Evolutionary conservation across 805 yeast genomes (phyloP), one percentile per base, ranked within the genome.

Genomic region (Tetrapisispora arboricola): DNA sequence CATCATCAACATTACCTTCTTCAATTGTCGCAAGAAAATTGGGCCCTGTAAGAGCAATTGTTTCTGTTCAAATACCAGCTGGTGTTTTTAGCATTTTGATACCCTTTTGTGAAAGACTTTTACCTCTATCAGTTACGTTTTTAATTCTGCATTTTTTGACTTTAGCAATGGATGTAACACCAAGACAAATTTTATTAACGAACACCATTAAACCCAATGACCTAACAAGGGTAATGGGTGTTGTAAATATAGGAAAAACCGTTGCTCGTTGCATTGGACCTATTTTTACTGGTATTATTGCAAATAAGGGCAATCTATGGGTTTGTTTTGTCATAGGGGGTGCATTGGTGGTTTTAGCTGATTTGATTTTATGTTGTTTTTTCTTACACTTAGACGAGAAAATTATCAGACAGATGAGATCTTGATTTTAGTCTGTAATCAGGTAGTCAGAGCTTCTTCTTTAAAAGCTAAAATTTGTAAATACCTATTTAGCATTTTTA

Each of bases 121-220:
- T 65, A n/a, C 44, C 56, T 0, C 36, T 53, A 2, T 82, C 90
- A 0, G 67, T 82, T 21, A 41, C 63, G 0, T 59, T 76, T 6
- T 65, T 82, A 26, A 48, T 79, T 17, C 55, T 73, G 20, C 76
- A 84, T 47, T 78, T 77, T 44, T 63, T 79, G 2, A 75, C 85
- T 0, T 68, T 79, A 2, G 76, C 88, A 1, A 85, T 87, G 88
- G 96, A 87, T 57, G 95, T 86, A 22, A 92, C 86, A 3, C 95
- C 96, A 6, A 73, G 96, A 39, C 95, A 86, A 61, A 75, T 86
- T 8, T 66, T 87, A 31, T 61, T 87, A 38, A 78, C 94, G 0
- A 70, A 83, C 2, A 65, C 85, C 17, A 76, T 87, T 30, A 68
- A 71, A 13, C 70, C 72, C 11, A 60, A 67, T 10, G 92, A 84